Base-by-base conservation (phyloP, 192 early-diverging fungal genomes). In the Dissophora globulifera region DNA sequence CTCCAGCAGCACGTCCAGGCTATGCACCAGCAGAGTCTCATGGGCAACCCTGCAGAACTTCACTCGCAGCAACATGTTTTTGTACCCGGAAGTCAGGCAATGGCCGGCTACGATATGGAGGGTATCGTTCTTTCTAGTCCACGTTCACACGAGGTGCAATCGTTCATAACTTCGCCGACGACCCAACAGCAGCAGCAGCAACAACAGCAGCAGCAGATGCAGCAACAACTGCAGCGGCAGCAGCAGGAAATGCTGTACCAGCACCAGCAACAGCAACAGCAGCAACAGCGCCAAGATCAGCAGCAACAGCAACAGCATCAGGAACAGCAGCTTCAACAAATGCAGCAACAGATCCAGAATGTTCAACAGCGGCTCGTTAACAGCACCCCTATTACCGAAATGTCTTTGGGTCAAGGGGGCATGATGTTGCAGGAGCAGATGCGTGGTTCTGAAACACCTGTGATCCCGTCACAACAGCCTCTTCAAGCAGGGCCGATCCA, bases 381-480 rank as follows among this genome's bases (percentile, higher is more conserved):
- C 43, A 48, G 23, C 33, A 61, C 57, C 9, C 50, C 57, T 6
- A 13, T 29, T 12, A 17, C 58, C 2, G 67, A 59, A 3, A 22
- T 33, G 40, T 30, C 54, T 4, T 19, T 50, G 33, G 46, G 4
- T 29, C 67, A 57, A 17, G 57, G 33, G n/a, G 15, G 8, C 0
- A 30, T 65, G 35, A 32, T 60, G 56, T 9, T 60, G 10, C 71
- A 75, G 6, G 54, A 47, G 3, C 62, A 66, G 19, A 43, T 51
- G n/a, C n/a, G n/a, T 29, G 33, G 16, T 1, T 8, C 49, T 10
- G 62, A 59, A n/a, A 62, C 72, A 2, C 72, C 72, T 13, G 64
- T 76, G 17, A 66, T 76, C 16, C 72, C 72, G 13, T 76, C 72
- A n/a, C 72, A 76, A 27, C 63, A 61, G 30, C 19, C 53, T 3